These are phyloP conservation scores for Alternaria infectoria DNA, from an alignment of 2,329 filamentous ascomycete species.

Conservation along the genomic window DNA sequence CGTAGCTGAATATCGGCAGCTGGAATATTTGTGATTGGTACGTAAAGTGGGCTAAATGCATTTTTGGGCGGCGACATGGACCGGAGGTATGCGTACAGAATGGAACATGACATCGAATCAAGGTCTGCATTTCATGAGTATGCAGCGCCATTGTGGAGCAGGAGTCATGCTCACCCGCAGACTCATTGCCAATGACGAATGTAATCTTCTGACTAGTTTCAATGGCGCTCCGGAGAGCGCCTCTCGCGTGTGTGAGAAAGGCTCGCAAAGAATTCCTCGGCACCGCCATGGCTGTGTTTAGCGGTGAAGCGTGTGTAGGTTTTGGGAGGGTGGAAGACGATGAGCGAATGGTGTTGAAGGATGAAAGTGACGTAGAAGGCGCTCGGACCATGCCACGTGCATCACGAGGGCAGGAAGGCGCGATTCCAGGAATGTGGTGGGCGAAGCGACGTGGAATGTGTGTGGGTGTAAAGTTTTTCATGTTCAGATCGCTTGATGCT, in stretches of 20 bases:
- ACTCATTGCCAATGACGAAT: conserved; percentile 62
- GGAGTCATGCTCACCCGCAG: conserved; percentile 48
- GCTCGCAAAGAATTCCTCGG: conserved; percentile 55
- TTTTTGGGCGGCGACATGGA: conserved; percentile 60
- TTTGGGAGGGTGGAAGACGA: conserved; percentile 2
- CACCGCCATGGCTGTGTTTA: conserved; percentile 43
- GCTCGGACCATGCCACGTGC: conserved; percentile 21
- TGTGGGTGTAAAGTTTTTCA: neutral
- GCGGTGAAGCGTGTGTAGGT: conserved; percentile 17
- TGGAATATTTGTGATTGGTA: conserved; percentile 76
- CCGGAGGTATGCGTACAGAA: conserved; percentile 76
- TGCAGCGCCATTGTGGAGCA: neutral
- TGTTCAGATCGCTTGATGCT: neutral
- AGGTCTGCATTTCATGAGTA: conserved; percentile 63
- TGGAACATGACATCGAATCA: conserved; percentile 77
- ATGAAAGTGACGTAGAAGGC: conserved; percentile 21
- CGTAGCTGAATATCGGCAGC: conserved; percentile 72
- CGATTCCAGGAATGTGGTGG: neutral
- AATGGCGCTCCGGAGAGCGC: conserved; percentile 50
- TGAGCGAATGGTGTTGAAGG: neutral
- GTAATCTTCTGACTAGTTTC: conserved; percentile 51
- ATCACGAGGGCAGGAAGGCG: conserved; percentile 1
- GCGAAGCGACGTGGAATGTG: neutral
- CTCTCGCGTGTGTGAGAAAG: conserved; percentile 56
- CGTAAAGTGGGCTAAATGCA: conserved; percentile 62